Conservation (phyloP, 202 grass and related monocot species). For the Schoenoplectus tabernaemontani region DNA sequence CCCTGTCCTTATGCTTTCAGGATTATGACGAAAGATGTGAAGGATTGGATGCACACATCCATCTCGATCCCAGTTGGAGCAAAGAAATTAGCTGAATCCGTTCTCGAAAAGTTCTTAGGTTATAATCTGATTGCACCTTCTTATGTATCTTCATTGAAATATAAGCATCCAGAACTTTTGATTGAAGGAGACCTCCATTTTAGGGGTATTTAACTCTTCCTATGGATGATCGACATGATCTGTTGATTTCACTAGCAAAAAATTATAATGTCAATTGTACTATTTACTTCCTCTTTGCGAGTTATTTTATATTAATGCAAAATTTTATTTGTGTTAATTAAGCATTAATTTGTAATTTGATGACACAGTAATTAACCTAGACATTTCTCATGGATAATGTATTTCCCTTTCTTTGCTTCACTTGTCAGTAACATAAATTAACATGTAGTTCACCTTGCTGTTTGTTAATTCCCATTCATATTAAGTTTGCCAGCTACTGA, state of each 20-base stretch:
- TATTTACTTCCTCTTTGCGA: not conserved
- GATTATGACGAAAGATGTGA: slow-evolving; percentile 33
- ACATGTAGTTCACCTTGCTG: not conserved
- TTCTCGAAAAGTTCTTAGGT: slow-evolving; percentile 38
- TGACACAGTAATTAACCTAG: not conserved
- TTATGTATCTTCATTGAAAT: not conserved
- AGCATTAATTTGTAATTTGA: too few species aligned
- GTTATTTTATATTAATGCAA: not conserved
- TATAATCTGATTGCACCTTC: not conserved
- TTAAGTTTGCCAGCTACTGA: not conserved
- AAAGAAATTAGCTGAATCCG: slow-evolving; percentile 35
- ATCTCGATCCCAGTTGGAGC: slow-evolving; percentile 30
- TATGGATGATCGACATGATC: slow-evolving; percentile 35
- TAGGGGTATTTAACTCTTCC: slow-evolving; percentile 57
- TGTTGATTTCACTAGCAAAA: slow-evolving; percentile 60
- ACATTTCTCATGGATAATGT: not conserved
- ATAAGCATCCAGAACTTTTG: not conserved
- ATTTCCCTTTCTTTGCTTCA: not conserved
- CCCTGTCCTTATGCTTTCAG: slow-evolving; percentile 9
- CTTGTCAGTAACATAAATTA: not conserved
- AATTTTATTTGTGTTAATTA: too few species aligned
- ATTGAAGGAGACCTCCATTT: not conserved
- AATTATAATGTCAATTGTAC: slow-evolving; percentile 64
- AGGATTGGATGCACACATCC: slow-evolving; percentile 54
- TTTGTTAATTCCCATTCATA: not conserved